Percentiles rank a stretch among this genome's conserved stretches.
phyloP scores from a whole-genome alignment of 768 basidiomycete genomes.

The Baorangia bicolor region DNA sequence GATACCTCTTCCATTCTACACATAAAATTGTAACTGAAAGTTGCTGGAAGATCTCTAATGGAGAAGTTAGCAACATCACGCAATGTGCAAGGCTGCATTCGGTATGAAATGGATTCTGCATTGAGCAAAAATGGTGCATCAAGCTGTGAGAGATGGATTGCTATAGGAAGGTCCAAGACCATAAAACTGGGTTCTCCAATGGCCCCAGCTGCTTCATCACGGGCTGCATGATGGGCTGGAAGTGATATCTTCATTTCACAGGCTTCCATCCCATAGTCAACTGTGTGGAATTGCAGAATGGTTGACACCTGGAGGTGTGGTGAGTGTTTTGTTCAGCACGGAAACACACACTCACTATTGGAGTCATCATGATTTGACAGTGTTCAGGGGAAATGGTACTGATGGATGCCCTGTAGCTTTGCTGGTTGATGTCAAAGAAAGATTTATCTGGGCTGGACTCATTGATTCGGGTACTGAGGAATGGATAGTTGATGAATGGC shows the following conservation, averaged over 20 bases:
- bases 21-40: slow-evolving; percentile 3
- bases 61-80: neutral
- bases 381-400: slow-evolving; percentile 2
- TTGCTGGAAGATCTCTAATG: neutral
- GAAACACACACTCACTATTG: neutral
- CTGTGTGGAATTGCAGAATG: slow-evolving; percentile 3
- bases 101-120: slow-evolving; percentile 1
- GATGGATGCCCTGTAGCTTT: neutral
- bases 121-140: slow-evolving; percentile 1
- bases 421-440: slow-evolving; percentile 1
- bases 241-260: slow-evolving; percentile 2
- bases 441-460: neutral
- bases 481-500: slow-evolving; percentile 6
- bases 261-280: slow-evolving; percentile 6
- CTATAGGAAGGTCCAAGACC: neutral
- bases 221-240: neutral
- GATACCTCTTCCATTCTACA: slow-evolving; percentile 4
- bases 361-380: neutral
- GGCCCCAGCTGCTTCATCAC: neutral
- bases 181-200: neutral
- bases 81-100: neutral
- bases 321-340: neutral
- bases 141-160: slow-evolving; percentile 1
- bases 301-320: neutral
- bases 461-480: slow-evolving; percentile 1